A percentile compares a stretch with the other conserved stretches of the same genome.
These are phyloP conservation scores for Russula dissimulans DNA, from an alignment of 768 basidiomycete species.

Conservation along the genomic window DNA sequence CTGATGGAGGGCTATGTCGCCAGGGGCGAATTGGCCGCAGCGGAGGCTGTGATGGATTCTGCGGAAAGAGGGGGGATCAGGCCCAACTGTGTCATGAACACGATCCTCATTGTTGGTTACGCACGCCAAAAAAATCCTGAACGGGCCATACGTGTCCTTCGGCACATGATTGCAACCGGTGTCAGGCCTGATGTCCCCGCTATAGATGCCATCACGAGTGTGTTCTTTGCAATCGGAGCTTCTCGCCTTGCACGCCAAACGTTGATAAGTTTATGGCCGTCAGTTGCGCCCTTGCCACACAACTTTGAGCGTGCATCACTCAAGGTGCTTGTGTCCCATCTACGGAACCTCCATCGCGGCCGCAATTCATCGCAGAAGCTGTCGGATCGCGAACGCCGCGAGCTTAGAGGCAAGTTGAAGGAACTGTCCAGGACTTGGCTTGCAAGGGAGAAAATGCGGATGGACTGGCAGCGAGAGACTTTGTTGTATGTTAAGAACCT, in stretches of 20 bases:
- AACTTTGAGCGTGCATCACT: conserved; percentile 38
- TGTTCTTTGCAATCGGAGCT: conserved; percentile 51
- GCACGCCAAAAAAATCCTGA: conserved; percentile 50
- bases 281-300: conserved; percentile 51
- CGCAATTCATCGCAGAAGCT: conserved; percentile 20
- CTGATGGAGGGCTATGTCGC: conserved; percentile 67
- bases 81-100: conserved; percentile 63
- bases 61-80: conserved; percentile 41
- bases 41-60: conserved; percentile 45
- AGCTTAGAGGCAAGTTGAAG: conserved; percentile 33
- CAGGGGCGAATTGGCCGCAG: conserved; percentile 49
- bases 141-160: conserved; percentile 46
- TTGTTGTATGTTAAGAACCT: background rate
- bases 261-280: conserved; percentile 53
- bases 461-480: background rate
- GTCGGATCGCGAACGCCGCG: conserved; percentile 28
- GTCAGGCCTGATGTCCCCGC: conserved; percentile 61
- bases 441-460: background rate
- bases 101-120: conserved; percentile 65
- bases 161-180: conserved; percentile 50
- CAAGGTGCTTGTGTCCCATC: conserved; percentile 35
- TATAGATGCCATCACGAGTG: conserved; percentile 62
- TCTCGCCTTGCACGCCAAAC: conserved; percentile 42
- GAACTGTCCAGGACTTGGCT: conserved; percentile 40
- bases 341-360: conserved; percentile 34